Evolutionary conservation across 2,329 filamentous ascomycete genomes (phyloP).

Genomic region (Ophiocordyceps camponoti-rufipedis): DNA sequence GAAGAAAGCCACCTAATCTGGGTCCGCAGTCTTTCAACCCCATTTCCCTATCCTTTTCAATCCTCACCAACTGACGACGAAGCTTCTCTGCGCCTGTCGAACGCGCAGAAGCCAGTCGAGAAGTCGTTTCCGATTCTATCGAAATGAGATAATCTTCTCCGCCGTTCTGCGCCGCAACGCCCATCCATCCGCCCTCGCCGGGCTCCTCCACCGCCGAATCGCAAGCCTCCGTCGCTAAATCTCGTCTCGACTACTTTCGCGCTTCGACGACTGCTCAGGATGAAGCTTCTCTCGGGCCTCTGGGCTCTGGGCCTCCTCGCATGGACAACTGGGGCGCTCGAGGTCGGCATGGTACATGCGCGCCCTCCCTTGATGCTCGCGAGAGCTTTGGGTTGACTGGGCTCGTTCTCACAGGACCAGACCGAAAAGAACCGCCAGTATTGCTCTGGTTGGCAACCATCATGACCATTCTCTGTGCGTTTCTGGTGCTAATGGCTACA

Average conservation of each 20-base stretch:
- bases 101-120: background rate
- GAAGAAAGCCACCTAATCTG: background rate
- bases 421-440: conserved; percentile 60
- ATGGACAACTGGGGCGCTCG: conserved; percentile 35
- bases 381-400: conserved; percentile 6
- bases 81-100: background rate
- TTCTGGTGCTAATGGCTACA: conserved; percentile 1
- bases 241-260: background rate
- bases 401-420: conserved; percentile 41
- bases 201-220: background rate
- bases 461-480: too few relatives aligned
- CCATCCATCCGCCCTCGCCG: background rate
- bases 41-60: background rate
- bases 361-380: background rate
- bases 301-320: conserved; percentile 34
- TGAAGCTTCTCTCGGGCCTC: conserved; percentile 30
- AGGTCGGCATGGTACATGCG: conserved; percentile 35
- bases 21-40: background rate
- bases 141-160: background rate
- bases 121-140: background rate
- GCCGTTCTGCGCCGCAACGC: background rate
- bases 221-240: background rate
- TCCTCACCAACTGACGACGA: background rate
- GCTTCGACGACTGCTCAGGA: conserved; percentile 14
- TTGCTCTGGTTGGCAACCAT: conserved; percentile 41